phyloP scores from a whole-genome alignment of 2,329 filamentous ascomycete genomes.

The Ploettnerulaceae sp. region DNA sequence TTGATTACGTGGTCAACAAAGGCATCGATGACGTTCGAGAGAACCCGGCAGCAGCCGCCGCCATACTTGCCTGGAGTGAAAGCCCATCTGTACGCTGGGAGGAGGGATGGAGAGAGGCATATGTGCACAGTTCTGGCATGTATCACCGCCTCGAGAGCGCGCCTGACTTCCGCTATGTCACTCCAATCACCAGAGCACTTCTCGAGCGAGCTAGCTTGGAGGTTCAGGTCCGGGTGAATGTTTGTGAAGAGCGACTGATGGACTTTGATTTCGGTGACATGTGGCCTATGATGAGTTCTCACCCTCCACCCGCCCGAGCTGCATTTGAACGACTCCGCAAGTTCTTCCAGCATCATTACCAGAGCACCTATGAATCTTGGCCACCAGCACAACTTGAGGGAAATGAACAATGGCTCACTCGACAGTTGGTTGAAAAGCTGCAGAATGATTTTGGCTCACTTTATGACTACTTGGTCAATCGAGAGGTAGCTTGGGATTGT shows the following conservation, averaged over 20 bases:
- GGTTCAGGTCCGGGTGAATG: constrained; percentile 56
- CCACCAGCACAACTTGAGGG: constrained; percentile 44
- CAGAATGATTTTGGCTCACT: constrained; percentile 63
- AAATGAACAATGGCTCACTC: constrained; percentile 55
- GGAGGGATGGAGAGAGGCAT: constrained; percentile 63
- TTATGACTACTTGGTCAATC: constrained; percentile 67
- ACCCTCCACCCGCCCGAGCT: constrained; percentile 35
- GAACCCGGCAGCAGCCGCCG: constrained; percentile 54
- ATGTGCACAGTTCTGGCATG: constrained; percentile 63
- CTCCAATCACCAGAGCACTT: constrained; percentile 57
- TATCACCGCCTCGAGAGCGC: constrained; percentile 46
- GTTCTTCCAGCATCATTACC: constrained; percentile 57
- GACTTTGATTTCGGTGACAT: constrained; percentile 58
- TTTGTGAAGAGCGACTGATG: constrained; percentile 56
- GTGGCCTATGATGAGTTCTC: constrained; percentile 44
- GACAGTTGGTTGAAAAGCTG: constrained; percentile 51
- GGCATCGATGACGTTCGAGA: constrained; percentile 61
- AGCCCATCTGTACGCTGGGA: constrained; percentile 55
- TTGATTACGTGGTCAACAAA: constrained; percentile 54
- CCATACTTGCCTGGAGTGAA: constrained; percentile 62
- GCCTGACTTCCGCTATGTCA: constrained; percentile 53
- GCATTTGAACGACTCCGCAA: constrained; percentile 55
- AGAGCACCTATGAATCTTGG: constrained; percentile 54
- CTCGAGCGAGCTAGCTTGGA: constrained; percentile 58
- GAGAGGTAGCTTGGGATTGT: constrained; percentile 60